These are phyloP conservation scores for Wickerhamomyces strasburgensis DNA, from an alignment of 805 yeast genomes.

Conservation along the genomic window DNA sequence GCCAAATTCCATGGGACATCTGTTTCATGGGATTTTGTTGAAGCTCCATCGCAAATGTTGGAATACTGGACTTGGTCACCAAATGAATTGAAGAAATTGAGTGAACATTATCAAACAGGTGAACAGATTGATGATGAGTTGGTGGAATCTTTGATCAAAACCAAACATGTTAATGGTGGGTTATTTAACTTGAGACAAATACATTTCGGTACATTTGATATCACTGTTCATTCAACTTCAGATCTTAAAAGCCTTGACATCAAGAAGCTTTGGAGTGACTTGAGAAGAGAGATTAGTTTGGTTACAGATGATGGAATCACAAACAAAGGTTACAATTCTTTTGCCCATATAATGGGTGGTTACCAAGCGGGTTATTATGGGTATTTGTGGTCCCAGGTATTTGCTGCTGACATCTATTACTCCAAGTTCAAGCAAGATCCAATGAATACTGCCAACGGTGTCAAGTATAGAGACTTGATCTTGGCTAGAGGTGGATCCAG, in stretches of 20 bases:
- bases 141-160: constrained; percentile 50
- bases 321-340: constrained; percentile 69
- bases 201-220: constrained; percentile 75
- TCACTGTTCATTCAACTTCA: constrained; percentile 51
- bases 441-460: constrained; percentile 55
- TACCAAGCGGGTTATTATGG: constrained; percentile 88
- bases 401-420: constrained; percentile 79
- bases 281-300: constrained; percentile 58
- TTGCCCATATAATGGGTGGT: constrained; percentile 74
- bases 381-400: constrained; percentile 80
- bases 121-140: constrained; percentile 53
- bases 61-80: constrained; percentile 86
- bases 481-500: constrained; percentile 68
- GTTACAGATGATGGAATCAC: constrained; percentile 48
- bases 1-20: constrained; percentile 71
- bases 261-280: constrained; percentile 55
- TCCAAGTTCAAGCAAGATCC: constrained; percentile 65
- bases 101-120: constrained; percentile 60
- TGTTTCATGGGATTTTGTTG: constrained; percentile 81
- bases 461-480: constrained; percentile 63
- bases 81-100: constrained; percentile 50
- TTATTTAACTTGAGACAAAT: constrained; percentile 68
- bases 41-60: constrained; percentile 86
- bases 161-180: constrained; percentile 77
- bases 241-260: constrained; percentile 38